Evolutionary conservation across 495 filamentous ascomycete genomes (phyloP).

Genomic region (Barbatosphaeria neglecta): DNA sequence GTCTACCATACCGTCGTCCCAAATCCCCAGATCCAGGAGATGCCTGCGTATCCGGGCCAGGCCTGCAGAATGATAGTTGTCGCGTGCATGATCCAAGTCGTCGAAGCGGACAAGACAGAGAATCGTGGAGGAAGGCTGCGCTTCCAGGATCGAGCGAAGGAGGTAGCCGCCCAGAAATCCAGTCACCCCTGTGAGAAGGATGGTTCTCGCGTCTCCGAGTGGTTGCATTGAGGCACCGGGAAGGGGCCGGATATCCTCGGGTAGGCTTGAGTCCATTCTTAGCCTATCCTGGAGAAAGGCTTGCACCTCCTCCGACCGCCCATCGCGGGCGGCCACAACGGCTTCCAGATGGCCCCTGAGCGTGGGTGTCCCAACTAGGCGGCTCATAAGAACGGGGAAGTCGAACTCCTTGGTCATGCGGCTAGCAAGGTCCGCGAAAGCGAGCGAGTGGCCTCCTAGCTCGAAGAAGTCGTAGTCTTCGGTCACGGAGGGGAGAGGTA

Average conservation of each 20-base stretch:
- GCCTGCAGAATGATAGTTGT: constrained; percentile 40
- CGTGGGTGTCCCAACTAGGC: constrained; percentile 50
- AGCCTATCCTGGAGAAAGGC: constrained; percentile 48
- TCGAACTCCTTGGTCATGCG: constrained; percentile 46
- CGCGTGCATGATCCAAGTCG: constrained; percentile 33
- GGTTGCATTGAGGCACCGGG: constrained; percentile 30
- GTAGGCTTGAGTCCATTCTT: constrained; percentile 45
- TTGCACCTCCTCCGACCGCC: constrained; percentile 53
- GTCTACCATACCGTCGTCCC: constrained; percentile 55
- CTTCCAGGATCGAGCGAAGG: constrained; percentile 22
- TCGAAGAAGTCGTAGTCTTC: constrained; percentile 59
- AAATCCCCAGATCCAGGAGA: constrained; percentile 51
- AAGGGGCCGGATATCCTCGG: constrained; percentile 46
- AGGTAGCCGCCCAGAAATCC: constrained; percentile 31
- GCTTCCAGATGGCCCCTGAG: constrained; percentile 50
- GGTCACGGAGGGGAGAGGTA: constrained; percentile 38
- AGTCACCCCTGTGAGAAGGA: constrained; percentile 30
- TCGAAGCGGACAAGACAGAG: constrained; percentile 55
- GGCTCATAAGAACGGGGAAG: constrained; percentile 49
- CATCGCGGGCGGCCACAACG: constrained; percentile 46
- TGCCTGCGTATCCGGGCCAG: constrained; percentile 49
- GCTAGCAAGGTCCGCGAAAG: constrained; percentile 52
- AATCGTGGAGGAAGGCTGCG: constrained; percentile 45
- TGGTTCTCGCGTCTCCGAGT: constrained; percentile 43
- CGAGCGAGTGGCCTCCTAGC: constrained; percentile 57